These are phyloP conservation scores for Parascedosporium putredinis DNA, from an alignment of 2,329 filamentous ascomycete genomes.

Conservation along the genomic window DNA sequence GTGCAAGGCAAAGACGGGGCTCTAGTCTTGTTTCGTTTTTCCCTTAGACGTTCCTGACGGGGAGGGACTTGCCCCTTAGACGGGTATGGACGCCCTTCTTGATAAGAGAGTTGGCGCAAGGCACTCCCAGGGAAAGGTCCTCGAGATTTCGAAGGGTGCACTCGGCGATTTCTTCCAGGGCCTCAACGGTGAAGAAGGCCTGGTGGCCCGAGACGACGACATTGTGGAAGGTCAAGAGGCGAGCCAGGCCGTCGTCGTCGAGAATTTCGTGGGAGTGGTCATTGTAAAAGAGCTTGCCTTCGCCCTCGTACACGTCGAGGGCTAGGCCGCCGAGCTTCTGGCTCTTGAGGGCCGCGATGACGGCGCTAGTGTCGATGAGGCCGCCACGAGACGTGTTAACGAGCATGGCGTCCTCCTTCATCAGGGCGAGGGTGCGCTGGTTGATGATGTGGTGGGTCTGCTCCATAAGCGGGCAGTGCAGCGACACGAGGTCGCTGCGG, in stretches of 20 bases:
- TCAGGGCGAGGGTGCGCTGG: slow-evolving; percentile 35
- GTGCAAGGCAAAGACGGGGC: neutral
- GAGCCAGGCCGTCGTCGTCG: slow-evolving; percentile 55
- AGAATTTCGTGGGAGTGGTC: slow-evolving; percentile 56
- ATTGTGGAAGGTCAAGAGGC: slow-evolving; percentile 58
- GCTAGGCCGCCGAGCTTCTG: slow-evolving; percentile 51
- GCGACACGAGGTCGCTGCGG: slow-evolving; percentile 48
- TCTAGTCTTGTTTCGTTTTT: no score
- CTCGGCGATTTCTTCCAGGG: slow-evolving; percentile 51
- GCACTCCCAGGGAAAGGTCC: slow-evolving; percentile 26
- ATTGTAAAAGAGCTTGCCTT: slow-evolving; percentile 53
- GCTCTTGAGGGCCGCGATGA: slow-evolving; percentile 50
- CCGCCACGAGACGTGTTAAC: slow-evolving; percentile 61
- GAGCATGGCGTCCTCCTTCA: slow-evolving; percentile 51
- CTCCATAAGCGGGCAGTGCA: slow-evolving; percentile 56
- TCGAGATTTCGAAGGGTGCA: slow-evolving; percentile 47
- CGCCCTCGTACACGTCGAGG: slow-evolving; percentile 59
- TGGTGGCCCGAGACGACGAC: slow-evolving; percentile 58
- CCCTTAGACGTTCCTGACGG: slow-evolving; percentile 19
- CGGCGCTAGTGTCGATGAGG: slow-evolving; percentile 48
- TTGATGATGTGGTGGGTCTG: slow-evolving; percentile 52
- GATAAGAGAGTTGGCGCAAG: slow-evolving; percentile 29
- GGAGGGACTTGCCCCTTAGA: slow-evolving; percentile 19
- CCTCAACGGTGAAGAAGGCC: slow-evolving; percentile 59
- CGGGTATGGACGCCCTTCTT: slow-evolving; percentile 11